A percentile compares a stretch with the other conserved stretches of the same genome.
These are phyloP conservation scores for Tarenaya hassleriana DNA, from an alignment of 345 rosid genomes.

Conservation along the genomic window DNA sequence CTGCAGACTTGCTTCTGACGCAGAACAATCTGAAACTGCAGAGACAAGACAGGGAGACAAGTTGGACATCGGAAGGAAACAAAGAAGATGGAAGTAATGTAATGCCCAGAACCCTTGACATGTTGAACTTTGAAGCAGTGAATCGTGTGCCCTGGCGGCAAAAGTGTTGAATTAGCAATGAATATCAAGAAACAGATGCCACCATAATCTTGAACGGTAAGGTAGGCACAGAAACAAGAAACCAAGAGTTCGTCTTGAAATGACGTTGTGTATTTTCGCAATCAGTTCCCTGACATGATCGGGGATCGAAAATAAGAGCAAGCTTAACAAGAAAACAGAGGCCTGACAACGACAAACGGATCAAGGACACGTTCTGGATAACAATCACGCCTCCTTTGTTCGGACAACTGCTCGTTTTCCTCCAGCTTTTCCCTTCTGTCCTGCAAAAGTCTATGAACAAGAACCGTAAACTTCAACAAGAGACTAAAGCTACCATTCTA, in stretches of 20 bases:
- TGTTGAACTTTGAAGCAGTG: not conserved
- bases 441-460: slow-evolving; percentile 18
- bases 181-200: too few species aligned
- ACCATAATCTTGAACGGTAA: too few species aligned
- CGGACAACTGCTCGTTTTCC: slow-evolving; percentile 61
- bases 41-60: not conserved
- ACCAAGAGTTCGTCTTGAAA: slow-evolving; percentile 47
- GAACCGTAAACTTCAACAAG: too few species aligned
- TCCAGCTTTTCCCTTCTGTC: slow-evolving; percentile 55
- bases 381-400: slow-evolving; percentile 44
- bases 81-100: too few species aligned
- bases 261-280: slow-evolving; percentile 39
- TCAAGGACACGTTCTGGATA: too few species aligned
- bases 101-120: not conserved
- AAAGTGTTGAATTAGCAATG: too few species aligned
- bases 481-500: too few species aligned
- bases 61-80: not conserved
- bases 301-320: not conserved
- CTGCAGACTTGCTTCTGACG: not conserved
- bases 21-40: slow-evolving; percentile 10
- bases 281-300: slow-evolving; percentile 45
- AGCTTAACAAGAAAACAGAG: too few species aligned
- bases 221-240: slow-evolving; percentile 7
- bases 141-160: too few species aligned
- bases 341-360: too few species aligned